Percentiles rank a stretch among this genome's conserved stretches.
phyloP scores from a whole-genome alignment of 352 stramenopile species.

The Globisporangium parvum region DNA sequence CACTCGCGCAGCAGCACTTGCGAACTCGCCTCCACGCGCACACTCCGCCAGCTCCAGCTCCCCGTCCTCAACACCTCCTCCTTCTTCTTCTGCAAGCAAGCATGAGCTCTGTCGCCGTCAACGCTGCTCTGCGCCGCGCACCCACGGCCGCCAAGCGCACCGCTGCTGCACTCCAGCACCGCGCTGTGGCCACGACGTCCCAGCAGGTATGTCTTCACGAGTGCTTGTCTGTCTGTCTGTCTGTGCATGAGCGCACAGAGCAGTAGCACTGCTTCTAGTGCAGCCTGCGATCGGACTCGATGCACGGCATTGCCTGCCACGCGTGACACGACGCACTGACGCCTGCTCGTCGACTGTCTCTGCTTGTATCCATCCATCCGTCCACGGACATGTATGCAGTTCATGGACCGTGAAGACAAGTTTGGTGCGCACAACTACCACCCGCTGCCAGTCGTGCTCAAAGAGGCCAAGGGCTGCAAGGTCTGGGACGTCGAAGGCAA shows the following conservation, averaged over 20 bases:
- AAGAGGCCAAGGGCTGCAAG: constrained; percentile 87
- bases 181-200: constrained; percentile 30
- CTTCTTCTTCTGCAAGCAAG: not conserved
- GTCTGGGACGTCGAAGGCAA: constrained; percentile 96
- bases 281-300: too few species aligned
- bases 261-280: not conserved
- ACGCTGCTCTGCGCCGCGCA: constrained; percentile 3
- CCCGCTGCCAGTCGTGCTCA: constrained; percentile 96
- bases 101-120: constrained; percentile 5
- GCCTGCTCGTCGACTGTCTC: not conserved
- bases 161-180: constrained; percentile 1
- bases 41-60: not conserved
- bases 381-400: constrained; percentile 23
- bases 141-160: constrained; percentile 6
- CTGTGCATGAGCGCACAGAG: not conserved
- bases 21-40: not conserved
- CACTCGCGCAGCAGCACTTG: not conserved
- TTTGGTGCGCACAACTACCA: constrained; percentile 98
- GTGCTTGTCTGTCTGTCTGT: constrained; percentile 6
- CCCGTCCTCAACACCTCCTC: not conserved
- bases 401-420: constrained; percentile 87
- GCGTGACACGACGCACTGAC: too few species aligned
- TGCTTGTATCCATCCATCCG: not conserved
- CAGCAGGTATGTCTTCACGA: constrained; percentile 31
- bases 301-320: too few species aligned